These are phyloP conservation scores for Gracilariopsis chorda DNA, from an alignment of 23 red algal species.

Conservation along the genomic window DNA sequence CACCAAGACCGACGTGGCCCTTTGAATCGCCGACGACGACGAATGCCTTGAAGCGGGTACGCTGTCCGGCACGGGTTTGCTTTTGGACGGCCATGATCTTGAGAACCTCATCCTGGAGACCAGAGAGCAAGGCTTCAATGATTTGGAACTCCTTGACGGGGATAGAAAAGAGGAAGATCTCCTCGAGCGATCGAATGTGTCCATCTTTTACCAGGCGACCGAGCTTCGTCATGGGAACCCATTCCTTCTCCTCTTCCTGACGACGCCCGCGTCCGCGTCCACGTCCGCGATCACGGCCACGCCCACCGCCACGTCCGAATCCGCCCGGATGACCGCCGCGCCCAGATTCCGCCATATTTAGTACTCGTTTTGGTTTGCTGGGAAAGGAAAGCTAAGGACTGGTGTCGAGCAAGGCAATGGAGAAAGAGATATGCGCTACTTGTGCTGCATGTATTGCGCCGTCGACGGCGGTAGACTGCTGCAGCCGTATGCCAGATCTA, in stretches of 20 bases:
- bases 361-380: neutral
- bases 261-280: constrained; percentile 73
- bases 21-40: constrained; percentile 96
- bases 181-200: constrained; percentile 93
- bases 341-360: constrained; percentile 62
- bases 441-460: too few relatives aligned
- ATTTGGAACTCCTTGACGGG: constrained; percentile 98
- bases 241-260: constrained; percentile 94
- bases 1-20: constrained; percentile 96
- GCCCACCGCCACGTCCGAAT: constrained; percentile 76
- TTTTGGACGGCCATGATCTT: constrained; percentile 99
- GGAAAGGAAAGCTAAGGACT: neutral
- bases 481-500: too few relatives aligned
- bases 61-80: constrained; percentile 98
- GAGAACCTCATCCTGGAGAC: constrained; percentile 94
- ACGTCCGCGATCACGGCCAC: constrained; percentile 80
- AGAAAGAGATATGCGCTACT: too few relatives aligned
- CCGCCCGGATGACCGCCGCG: constrained; percentile 81
- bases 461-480: too few relatives aligned
- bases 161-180: constrained; percentile 98
- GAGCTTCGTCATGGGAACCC: constrained; percentile 98
- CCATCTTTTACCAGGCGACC: constrained; percentile 98
- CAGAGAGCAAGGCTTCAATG: constrained; percentile 84
- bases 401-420: neutral
- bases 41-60: constrained; percentile 99